Base-by-base conservation (phyloP, 2,329 filamentous ascomycete genomes). In the Didymella glomerata region DNA sequence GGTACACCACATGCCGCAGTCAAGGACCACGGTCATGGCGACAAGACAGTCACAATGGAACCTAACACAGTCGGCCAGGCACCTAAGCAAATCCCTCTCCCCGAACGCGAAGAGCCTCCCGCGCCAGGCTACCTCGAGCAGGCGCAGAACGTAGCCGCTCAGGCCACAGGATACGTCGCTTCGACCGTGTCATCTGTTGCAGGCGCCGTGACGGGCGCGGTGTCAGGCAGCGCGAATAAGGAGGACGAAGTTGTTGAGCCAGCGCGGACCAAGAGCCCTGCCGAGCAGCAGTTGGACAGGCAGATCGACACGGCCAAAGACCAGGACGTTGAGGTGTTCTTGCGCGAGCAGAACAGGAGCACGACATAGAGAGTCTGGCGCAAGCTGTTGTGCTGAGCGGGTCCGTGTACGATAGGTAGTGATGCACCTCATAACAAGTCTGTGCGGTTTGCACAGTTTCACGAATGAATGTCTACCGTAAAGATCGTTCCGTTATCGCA, bases 31-130 rank as follows among this genome's bases (percentile, higher is more conserved):
- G 78, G 78, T 14, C 67, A 79, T 59, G 80, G 81, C 49, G 79
- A 81, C 56, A 79, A 78, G 64, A 79, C 78, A 14, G 71, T 74
- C 9, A 77, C 80, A 6, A 81, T 83, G 75, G 81, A 83, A 62
- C 79, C 81, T 14, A 68, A 69, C 50, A 83, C 81, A 11, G 75
- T 83, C 25, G 80, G 81, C 3, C 81, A 83, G 64, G 81, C 80
- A 48, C 78, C 80, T 9, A 83, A 83, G 66, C 80, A 82, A 48
- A 77, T 78, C 32, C 73, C 78, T 0, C 66, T 79, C 34, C 67
- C 68, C 3, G 68, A 71, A 49, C 69, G 70, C 10, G 69, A 75
- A 48, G 71, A 78, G 36, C 65, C 67, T 2, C 58, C 70, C 8
- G 71, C 72, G n/a, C 72, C 75, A 22, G 69, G 75, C 2, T 75